Conservation (phyloP, 345 rosid genomes). For the Citrus cavaleriei region DNA sequence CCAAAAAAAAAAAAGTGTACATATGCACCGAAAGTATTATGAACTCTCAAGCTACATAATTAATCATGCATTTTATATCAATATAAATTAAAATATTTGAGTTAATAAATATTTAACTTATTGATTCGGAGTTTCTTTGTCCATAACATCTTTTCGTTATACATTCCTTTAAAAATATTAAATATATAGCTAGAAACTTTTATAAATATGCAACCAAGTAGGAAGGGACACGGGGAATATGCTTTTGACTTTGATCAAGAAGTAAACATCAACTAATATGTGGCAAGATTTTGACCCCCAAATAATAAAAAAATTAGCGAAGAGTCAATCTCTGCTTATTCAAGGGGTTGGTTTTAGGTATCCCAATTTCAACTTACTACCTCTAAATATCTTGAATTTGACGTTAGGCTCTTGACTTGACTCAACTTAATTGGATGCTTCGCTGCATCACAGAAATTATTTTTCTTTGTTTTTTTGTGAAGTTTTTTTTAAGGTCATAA, state of each 20-base stretch:
- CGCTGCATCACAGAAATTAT: not conserved
- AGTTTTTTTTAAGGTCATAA: not conserved
- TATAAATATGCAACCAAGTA: not conserved
- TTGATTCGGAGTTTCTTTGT: not conserved
- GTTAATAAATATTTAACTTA: too few relatives aligned
- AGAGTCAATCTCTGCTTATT: not conserved
- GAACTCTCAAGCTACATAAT: too few relatives aligned
- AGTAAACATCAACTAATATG: not conserved
- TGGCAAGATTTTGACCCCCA: slow-evolving; percentile 2
- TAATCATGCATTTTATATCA: too few relatives aligned
- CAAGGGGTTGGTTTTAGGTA: slow-evolving; percentile 7
- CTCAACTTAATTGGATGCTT: not conserved
- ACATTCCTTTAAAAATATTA: not conserved
- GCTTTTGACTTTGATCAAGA: not conserved
- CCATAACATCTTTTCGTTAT: not conserved
- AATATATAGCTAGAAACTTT: not conserved
- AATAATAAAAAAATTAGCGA: not conserved
- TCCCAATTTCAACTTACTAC: not conserved
- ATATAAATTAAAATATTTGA: too few relatives aligned
- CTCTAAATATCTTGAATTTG: not conserved
- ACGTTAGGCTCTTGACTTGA: not conserved
- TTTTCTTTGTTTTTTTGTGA: not conserved
- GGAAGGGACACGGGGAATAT: not conserved
- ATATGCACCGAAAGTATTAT: too few relatives aligned
- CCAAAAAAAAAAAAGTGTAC: too few relatives aligned